phyloP scores from a whole-genome alignment of 805 yeast genomes.

The Ogataea angusta region DNA sequence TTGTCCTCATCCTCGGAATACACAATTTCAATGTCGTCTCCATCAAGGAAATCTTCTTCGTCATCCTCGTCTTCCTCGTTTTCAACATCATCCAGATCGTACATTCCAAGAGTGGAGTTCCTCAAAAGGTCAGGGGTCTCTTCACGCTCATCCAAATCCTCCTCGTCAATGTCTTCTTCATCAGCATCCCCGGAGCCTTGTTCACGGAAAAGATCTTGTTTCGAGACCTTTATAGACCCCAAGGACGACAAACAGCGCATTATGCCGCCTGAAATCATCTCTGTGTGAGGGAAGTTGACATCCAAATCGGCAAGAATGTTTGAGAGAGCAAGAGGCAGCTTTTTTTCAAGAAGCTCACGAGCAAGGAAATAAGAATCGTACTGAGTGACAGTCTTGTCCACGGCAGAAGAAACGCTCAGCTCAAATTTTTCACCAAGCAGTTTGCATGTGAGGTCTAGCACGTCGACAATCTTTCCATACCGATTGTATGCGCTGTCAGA shows the following conservation, averaged over 20 bases:
- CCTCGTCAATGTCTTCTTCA: conserved; percentile 63
- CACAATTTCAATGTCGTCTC: conserved; percentile 33
- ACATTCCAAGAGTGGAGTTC: conserved; percentile 93
- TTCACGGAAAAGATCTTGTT: conserved; percentile 56
- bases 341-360: conserved; percentile 64
- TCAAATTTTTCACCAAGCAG: conserved; percentile 42
- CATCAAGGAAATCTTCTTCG: conserved; percentile 30
- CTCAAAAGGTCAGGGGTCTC: conserved; percentile 81
- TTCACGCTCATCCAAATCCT: conserved; percentile 54
- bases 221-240: conserved; percentile 53
- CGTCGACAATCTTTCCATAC: conserved; percentile 54
- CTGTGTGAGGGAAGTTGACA: conserved; percentile 66
- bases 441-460: conserved; percentile 46
- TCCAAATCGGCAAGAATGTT: conserved; percentile 63
- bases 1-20: conserved; percentile 27
- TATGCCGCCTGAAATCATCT: conserved; percentile 53
- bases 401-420: conserved; percentile 31
- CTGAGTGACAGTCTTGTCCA: conserved; percentile 46
- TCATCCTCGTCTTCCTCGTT: conserved; percentile 33
- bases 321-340: conserved; percentile 55
- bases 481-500: conserved; percentile 37
- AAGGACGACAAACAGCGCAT: conserved; percentile 57
- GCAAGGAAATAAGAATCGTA: conserved; percentile 65
- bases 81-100: conserved; percentile 69
- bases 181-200: conserved; percentile 34